A percentile compares a stretch with the other conserved stretches of the same genome.
Evolutionary conservation across 192 early-diverging fungal species (phyloP).

Genomic region (Spizellomyces sp.): DNA sequence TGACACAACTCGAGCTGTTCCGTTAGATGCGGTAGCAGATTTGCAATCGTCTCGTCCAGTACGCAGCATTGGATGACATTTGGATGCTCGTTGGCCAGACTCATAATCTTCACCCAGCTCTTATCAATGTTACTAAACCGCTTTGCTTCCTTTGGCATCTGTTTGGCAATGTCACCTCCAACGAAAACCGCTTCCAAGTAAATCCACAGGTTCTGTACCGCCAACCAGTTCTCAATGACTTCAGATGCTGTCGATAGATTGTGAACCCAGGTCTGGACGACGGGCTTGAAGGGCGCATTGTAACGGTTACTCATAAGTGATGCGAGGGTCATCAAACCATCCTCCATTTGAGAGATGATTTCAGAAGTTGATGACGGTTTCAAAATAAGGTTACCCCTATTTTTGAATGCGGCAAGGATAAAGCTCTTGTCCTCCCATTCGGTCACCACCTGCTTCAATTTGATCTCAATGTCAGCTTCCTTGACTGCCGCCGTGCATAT

Average conservation of each 20-base stretch:
- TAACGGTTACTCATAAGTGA: constrained; percentile 65
- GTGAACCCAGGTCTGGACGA: constrained; percentile 67
- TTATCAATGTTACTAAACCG: constrained; percentile 70
- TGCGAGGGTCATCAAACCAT: constrained; percentile 63
- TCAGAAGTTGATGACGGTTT: constrained; percentile 62
- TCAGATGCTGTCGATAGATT: constrained; percentile 67
- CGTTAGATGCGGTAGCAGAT: constrained; percentile 62
- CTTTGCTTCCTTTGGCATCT: constrained; percentile 72
- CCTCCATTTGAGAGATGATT: constrained; percentile 68
- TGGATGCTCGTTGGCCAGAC: constrained; percentile 65
- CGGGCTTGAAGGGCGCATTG: constrained; percentile 65
- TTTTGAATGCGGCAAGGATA: constrained; percentile 60
- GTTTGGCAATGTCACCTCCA: constrained; percentile 70
- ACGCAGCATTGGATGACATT: constrained; percentile 72
- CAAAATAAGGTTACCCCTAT: constrained; percentile 60
- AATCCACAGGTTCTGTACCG: constrained; percentile 70
- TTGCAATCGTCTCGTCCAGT: constrained; percentile 64
- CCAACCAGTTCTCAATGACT: constrained; percentile 69
- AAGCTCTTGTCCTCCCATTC: constrained; percentile 68
- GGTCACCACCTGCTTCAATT: constrained; percentile 56
- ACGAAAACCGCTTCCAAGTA: constrained; percentile 70
- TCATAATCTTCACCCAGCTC: constrained; percentile 70
- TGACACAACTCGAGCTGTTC: constrained; percentile 70
- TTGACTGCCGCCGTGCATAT: constrained; percentile 66
- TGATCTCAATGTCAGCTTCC: constrained; percentile 67